Evolutionary conservation across 805 yeast species (phyloP).

Genomic region (Saccharomyces kudriavzevii): DNA sequence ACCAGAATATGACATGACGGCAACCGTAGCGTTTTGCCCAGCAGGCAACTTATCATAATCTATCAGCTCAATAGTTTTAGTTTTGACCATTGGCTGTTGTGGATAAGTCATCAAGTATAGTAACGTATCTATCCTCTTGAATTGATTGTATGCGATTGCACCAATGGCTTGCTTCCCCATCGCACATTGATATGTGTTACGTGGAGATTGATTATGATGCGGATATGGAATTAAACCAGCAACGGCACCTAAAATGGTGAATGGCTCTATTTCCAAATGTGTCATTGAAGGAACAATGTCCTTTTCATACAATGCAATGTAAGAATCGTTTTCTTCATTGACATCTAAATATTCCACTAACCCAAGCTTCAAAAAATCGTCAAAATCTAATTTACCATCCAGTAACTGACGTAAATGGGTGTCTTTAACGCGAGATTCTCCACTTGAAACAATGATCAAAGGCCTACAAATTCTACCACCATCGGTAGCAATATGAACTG

Average conservation of each 20-base stretch:
- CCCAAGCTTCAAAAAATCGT: constrained; percentile 79
- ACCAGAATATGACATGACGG: constrained; percentile 98
- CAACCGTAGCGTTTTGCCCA: constrained; percentile 97
- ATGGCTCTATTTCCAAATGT: constrained; percentile 93
- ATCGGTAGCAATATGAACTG: constrained; percentile 97
- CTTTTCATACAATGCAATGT: constrained; percentile 83
- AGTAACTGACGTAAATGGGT: constrained; percentile 58
- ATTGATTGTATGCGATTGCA: constrained; percentile 95
- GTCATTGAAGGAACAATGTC: constrained; percentile 51
- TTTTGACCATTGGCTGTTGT: constrained; percentile 98
- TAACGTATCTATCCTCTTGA: constrained; percentile 88
- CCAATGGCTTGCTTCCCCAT: constrained; percentile 99
- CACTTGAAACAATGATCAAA: constrained; percentile 73
- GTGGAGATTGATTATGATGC: constrained; percentile 97
- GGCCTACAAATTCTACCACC: constrained; percentile 99
- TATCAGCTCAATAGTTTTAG: constrained; percentile 90
- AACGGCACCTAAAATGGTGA: constrained; percentile 96
- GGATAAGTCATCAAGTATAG: constrained; percentile 96
- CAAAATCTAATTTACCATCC: constrained; percentile 73
- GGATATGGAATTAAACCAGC: constrained; percentile 99
- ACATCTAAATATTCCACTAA: constrained; percentile 93
- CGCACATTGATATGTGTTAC: constrained; percentile 98
- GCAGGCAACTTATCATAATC: constrained; percentile 96
- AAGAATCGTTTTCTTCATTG: constrained; percentile 92
- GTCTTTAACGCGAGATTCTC: constrained; percentile 60